Base-by-base conservation (phyloP, 2,329 filamentous ascomycete genomes). In the Fusarium tricinctum region DNA sequence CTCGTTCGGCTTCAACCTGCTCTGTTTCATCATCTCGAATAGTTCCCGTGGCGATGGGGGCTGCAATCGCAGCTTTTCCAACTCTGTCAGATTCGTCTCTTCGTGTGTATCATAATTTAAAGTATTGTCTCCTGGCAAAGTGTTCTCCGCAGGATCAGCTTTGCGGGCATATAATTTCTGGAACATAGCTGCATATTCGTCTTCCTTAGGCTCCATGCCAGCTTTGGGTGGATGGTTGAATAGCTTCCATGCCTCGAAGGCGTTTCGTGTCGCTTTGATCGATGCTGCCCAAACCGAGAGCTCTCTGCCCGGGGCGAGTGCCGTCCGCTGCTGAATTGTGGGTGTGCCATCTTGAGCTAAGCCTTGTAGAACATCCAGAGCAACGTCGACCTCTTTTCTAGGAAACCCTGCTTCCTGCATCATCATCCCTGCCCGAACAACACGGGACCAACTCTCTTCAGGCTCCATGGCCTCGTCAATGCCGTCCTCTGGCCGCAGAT, bases 181-280 rank as follows among this genome's bases (percentile, higher is more conserved):
- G 65, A 90, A 87, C 86, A 91, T 88, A 58, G 86, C 85, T 9
- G 81, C 80, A 70, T 89, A 91, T 47, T 89, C 83, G 15, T 78
- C 69, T 6, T 72, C 58, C 5, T 78, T 79, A 4, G 84, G 83
- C 28, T 69, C 71, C 58, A 77, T 68, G 15, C 69, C 78, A 23
- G 72, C 61, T 38, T 63, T 61, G 3, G 80, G 81, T 2, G 80
- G 80, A 60, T 74, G 73, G 58, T 80, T 79, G 59, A 86, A 84
- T 43, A 80, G 77, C 7, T 79, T 80, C 88, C 88, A 91, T 6
- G 88, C 88, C 72, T 91, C 88, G 58, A 85, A 82, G 1, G 84
- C 79, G 70, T 90, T 89, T 23, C 88, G 82, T 7, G 88, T 90
- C 1, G 88, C 83, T 63, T 80, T 81, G 40, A 91, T 82, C 28